phyloP scores from a whole-genome alignment of 805 yeast genomes.

The Candida chauliodis region DNA sequence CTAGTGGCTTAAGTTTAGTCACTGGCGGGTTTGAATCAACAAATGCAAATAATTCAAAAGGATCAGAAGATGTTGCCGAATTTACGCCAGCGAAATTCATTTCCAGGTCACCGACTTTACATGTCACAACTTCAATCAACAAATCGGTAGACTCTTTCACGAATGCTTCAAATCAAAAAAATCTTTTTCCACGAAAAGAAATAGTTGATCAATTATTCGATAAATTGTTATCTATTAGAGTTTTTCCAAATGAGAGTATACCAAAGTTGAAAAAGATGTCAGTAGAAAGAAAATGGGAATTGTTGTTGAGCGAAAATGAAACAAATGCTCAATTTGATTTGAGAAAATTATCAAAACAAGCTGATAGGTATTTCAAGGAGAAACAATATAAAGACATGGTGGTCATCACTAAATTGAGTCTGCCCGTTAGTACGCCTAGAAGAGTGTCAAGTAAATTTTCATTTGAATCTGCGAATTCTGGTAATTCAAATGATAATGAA shows the following conservation, averaged over 20 bases:
- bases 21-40: constrained; percentile 27
- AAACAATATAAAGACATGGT: not conserved
- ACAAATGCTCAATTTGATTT: constrained; percentile 35
- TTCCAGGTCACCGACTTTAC: constrained; percentile 10
- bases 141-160: constrained; percentile 32
- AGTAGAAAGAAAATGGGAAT: constrained; percentile 41
- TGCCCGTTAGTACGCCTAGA: not conserved
- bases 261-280: constrained; percentile 29
- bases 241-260: constrained; percentile 33
- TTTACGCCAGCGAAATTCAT: constrained; percentile 2
- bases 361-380: constrained; percentile 3
- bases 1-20: constrained; percentile 24
- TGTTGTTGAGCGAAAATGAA: constrained; percentile 38
- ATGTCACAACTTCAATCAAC: constrained; percentile 8
- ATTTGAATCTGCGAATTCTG: constrained; percentile 7
- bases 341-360: constrained; percentile 15
- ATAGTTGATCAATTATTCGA: constrained; percentile 40
- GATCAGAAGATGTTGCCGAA: too few relatives aligned
- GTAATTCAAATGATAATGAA: constrained; percentile 5
- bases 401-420: constrained; percentile 5
- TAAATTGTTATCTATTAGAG: constrained; percentile 33
- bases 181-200: constrained; percentile 32
- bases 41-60: not conserved
- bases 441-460: constrained; percentile 4
- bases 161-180: constrained; percentile 27